phyloP scores from a whole-genome alignment of 106 monocot species.

The Apostasia ramifera region DNA sequence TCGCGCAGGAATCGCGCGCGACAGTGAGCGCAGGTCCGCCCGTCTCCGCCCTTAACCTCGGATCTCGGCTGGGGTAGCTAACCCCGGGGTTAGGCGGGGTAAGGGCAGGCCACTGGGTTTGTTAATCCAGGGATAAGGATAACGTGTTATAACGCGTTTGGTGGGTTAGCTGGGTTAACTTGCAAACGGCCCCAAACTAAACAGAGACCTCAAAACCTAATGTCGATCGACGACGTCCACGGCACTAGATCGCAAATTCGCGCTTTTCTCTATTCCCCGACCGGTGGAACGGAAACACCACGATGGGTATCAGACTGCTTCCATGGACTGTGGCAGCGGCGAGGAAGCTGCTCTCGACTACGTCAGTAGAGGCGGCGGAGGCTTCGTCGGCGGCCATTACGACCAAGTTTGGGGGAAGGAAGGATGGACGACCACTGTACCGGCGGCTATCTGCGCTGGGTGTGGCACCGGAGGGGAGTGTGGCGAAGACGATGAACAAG shows the following conservation, averaged over 20 bases:
- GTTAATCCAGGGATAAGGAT: too few species aligned
- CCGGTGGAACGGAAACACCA: background rate
- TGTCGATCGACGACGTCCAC: background rate
- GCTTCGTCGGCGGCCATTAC: background rate
- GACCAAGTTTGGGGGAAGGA: background rate
- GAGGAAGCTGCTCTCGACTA: slow-evolving; percentile 20
- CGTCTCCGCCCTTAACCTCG: too few species aligned
- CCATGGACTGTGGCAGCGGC: background rate
- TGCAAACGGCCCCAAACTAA: too few species aligned
- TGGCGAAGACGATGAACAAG: slow-evolving; percentile 45
- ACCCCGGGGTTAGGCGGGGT: too few species aligned
- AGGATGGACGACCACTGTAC: slow-evolving; percentile 14
- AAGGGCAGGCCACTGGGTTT: too few species aligned
- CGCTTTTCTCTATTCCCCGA: background rate
- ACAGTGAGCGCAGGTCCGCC: too few species aligned
- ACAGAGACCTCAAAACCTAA: too few species aligned
- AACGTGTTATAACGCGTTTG: too few species aligned
- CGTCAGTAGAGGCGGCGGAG: background rate
- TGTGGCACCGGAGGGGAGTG: slow-evolving; percentile 48
- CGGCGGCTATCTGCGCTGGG: slow-evolving; percentile 46
- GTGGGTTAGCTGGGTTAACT: too few species aligned
- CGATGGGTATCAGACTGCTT: background rate
- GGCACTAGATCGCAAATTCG: background rate
- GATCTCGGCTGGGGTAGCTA: too few species aligned
- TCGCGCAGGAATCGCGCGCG: too few species aligned